Evolutionary conservation across 345 rosid genomes (phyloP).

Genomic region (Syzygium aromaticum): DNA sequence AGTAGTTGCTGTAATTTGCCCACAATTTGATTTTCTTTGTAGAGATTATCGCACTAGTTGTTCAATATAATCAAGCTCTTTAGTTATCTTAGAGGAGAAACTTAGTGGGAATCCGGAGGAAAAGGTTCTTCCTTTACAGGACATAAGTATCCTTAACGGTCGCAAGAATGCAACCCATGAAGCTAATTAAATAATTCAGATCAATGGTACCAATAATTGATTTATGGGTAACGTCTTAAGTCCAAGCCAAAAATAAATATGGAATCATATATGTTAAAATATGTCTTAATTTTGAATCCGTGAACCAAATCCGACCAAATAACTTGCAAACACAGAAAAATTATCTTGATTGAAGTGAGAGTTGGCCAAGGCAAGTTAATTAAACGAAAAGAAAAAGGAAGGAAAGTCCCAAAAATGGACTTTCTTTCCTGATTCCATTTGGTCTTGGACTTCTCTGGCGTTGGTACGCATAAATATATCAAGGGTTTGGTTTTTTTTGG

Average conservation of each 20-base stretch:
- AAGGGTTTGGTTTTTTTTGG: too few species aligned
- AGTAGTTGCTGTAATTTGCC: background rate
- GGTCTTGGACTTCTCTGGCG: too few species aligned
- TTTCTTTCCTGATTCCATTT: too few species aligned
- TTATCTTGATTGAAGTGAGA: too few species aligned
- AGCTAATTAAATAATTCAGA: background rate
- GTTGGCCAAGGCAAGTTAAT: too few species aligned
- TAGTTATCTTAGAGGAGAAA: background rate
- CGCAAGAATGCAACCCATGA: constrained; percentile 4
- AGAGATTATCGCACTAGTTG: background rate
- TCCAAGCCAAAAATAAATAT: background rate
- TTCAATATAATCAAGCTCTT: background rate
- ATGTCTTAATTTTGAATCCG: too few species aligned
- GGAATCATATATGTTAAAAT: background rate
- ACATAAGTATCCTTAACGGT: constrained; percentile 21
- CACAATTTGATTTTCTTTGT: background rate
- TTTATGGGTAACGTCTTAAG: background rate
- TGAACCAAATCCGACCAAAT: too few species aligned
- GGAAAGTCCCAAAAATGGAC: too few species aligned
- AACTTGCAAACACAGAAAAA: too few species aligned
- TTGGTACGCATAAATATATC: too few species aligned
- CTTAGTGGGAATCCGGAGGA: constrained; percentile 23
- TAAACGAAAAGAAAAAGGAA: too few species aligned
- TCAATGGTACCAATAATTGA: background rate
- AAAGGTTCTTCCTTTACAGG: background rate